These are phyloP conservation scores for Sideroxylon spinosum DNA, from an alignment of 179 eudicot species.

Conservation along the genomic window DNA sequence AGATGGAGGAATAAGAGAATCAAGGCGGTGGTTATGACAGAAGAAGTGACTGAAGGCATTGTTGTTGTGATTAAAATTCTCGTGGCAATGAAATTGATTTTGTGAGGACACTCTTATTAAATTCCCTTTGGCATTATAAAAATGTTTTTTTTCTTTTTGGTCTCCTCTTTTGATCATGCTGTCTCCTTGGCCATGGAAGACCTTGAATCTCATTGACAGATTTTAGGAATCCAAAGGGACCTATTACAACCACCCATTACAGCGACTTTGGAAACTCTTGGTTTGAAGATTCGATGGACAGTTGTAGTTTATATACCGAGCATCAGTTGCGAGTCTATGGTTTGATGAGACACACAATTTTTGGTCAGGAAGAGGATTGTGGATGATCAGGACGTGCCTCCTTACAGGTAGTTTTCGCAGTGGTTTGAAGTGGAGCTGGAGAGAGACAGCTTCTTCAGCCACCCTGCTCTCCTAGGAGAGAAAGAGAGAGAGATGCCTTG, in stretches of 20 bases:
- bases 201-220: background rate
- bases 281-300: too few species aligned
- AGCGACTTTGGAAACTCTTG: slow-evolving; percentile 24
- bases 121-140: too few species aligned
- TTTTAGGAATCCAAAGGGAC: background rate
- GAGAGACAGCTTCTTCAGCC: slow-evolving; percentile 14
- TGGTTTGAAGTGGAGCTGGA: slow-evolving; percentile 21
- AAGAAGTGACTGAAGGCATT: background rate
- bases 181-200: background rate
- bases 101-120: slow-evolving; percentile 16
- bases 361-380: background rate
- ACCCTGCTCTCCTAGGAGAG: too few species aligned
- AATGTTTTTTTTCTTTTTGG: background rate
- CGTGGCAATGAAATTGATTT: background rate
- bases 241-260: slow-evolving; percentile 30
- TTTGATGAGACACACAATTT: too few species aligned
- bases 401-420: slow-evolving; percentile 24
- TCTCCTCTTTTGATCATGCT: slow-evolving; percentile 12
- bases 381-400: slow-evolving; percentile 21
- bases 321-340: too few species aligned
- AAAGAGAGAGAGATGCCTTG: too few species aligned
- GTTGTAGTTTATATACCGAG: too few species aligned
- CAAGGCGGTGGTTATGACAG: slow-evolving; percentile 12
- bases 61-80: slow-evolving; percentile 11
- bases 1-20: slow-evolving; percentile 12